Base-by-base conservation (phyloP, 2,329 filamentous ascomycete species). In the Ambrosiella xylebori region DNA sequence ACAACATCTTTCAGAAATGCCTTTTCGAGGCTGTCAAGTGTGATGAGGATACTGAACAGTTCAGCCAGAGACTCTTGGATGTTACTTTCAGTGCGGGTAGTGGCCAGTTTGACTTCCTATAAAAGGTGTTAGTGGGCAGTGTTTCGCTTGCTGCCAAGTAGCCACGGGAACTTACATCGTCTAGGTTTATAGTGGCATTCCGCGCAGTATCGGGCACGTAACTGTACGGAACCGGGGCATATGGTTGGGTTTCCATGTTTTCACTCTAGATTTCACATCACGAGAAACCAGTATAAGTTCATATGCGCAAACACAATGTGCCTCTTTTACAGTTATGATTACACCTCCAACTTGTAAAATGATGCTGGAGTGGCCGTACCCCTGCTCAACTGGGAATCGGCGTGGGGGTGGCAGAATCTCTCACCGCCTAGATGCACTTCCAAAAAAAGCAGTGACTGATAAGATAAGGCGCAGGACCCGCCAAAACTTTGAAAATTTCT, bases 1-100 rank as follows among this genome's bases (percentile, higher is more conserved):
- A 98, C 85, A 19, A 89, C 91, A 75, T 98, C 93, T 67, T 95
- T 94, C 44, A 98, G 80, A 67, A 95, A 98, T 0, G 91, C 94
- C 69, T 94, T 95, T 67, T 98, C 93, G 1, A 98, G 79, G 63
- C 94, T 89, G 68, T 98, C 93, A 2, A 98, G 76, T 0, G 93
- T 97, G 61, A 96, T 80, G 41, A 98, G 91, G 64, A 98, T 97
- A 72, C 90, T 95, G 71, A 97, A 98, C 27, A 98, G 84, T 71
- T 98, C 93, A 58, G 91, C 93, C 12, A 98, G 81, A 1, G 93
- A 97, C 67, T 97, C 93, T 69, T 96, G 88, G 1, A 97, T 76
- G 68, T 98, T 90, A 61, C 91, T 84, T 72, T 97, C 91, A 45
- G 87, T 85, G 64, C 86, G 83, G 19, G 85, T 94, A 44, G 87